These are phyloP conservation scores for Quambalaria eucalypti DNA, from an alignment of 1,284 basidiomycete genomes.

Conservation along the genomic window DNA sequence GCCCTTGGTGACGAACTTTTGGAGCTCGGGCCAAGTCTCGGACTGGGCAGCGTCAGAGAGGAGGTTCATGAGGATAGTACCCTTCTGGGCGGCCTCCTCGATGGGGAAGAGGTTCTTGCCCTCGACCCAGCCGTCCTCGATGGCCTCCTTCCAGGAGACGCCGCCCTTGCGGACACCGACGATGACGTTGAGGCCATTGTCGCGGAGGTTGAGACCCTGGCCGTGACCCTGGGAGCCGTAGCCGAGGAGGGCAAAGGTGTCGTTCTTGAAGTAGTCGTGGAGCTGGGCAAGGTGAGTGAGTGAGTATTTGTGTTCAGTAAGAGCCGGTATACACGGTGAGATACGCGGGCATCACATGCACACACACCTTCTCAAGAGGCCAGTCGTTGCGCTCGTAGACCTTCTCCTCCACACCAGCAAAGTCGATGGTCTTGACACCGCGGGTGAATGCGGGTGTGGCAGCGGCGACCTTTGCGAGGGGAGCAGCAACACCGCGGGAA, in stretches of 20 bases:
- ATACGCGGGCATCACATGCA: too few species aligned
- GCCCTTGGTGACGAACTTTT: constrained; percentile 85
- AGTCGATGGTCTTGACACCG: constrained; percentile 94
- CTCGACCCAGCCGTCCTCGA: constrained; percentile 95
- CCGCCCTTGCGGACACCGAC: constrained; percentile 96
- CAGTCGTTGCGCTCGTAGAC: constrained; percentile 91
- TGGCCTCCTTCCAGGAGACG: constrained; percentile 89
- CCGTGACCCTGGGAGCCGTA: constrained; percentile 96
- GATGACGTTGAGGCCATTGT: constrained; percentile 97
- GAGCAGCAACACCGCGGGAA: constrained; percentile 20
- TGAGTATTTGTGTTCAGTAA: too few species aligned
- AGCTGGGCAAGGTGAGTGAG: constrained; percentile 49
- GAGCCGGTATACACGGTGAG: too few species aligned
- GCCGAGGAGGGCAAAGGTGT: constrained; percentile 85
- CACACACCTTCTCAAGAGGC: constrained; percentile 67
- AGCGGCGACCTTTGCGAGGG: constrained; percentile 13
- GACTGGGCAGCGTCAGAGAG: constrained; percentile 97
- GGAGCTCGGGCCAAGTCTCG: constrained; percentile 78
- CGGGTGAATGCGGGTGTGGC: constrained; percentile 24
- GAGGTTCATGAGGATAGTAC: constrained; percentile 99
- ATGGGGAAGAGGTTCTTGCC: constrained; percentile 96
- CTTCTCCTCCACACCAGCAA: constrained; percentile 77
- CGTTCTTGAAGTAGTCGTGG: constrained; percentile 93
- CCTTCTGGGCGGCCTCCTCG: constrained; percentile 88
- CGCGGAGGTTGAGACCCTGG: constrained; percentile 76